These are phyloP conservation scores for Litchi chinensis DNA, from an alignment of 345 rosid species.

Conservation along the genomic window DNA sequence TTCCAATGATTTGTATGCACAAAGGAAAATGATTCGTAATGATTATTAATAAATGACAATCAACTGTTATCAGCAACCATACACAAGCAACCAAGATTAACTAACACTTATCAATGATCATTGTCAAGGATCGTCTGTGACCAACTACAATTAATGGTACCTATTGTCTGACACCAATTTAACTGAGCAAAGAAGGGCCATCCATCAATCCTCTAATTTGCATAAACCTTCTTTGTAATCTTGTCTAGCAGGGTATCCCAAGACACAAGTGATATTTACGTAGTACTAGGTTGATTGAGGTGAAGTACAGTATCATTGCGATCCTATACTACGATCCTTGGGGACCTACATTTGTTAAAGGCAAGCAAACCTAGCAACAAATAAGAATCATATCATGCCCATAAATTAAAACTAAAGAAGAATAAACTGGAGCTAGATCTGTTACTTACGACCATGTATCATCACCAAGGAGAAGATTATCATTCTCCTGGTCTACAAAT, in stretches of 20 bases:
- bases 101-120: no score
- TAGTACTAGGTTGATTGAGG: neutral
- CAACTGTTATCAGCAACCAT: no score
- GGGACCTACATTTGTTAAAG: neutral
- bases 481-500: slow-evolving; percentile 57
- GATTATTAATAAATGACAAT: no score
- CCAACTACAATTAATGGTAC: neutral
- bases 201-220: neutral
- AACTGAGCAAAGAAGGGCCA: neutral
- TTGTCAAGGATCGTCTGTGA: neutral
- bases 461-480: slow-evolving; percentile 54
- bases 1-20: neutral
- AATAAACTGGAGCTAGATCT: neutral
- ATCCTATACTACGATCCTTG: neutral
- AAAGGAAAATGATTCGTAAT: neutral
- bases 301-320: neutral
- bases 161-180: neutral
- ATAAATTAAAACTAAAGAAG: neutral
- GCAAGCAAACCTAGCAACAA: neutral
- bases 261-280: neutral
- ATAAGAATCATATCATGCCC: neutral
- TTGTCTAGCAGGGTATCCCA: neutral
- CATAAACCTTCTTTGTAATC: neutral
- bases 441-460: slow-evolving; percentile 53
- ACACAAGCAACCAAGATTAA: no score